Percentiles rank a stretch among this genome's conserved stretches.
Conservation (phyloP, 495 filamentous ascomycete species). For the Amphirosellinia nigrospora region DNA sequence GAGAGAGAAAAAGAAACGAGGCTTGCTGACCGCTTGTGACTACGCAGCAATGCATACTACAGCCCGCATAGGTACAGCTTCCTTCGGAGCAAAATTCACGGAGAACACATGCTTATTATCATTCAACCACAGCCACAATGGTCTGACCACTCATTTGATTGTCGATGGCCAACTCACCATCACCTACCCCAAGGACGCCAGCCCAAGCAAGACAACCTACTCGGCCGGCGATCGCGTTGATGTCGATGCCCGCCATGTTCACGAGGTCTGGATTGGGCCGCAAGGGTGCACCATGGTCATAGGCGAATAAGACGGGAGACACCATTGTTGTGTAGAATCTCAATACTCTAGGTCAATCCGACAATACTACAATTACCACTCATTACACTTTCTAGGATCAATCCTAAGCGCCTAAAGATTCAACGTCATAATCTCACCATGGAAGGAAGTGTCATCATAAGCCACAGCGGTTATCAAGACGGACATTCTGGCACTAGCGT, state of each 20-base stretch:
- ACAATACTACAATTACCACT: background rate
- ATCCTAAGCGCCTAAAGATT: background rate
- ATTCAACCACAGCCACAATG: slow-evolving; percentile 60
- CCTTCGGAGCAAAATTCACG: background rate
- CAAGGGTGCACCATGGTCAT: slow-evolving; percentile 87
- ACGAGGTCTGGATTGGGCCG: slow-evolving; percentile 84
- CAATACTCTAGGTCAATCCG: background rate
- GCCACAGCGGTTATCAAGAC: background rate
- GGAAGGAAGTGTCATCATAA: background rate
- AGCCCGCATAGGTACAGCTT: slow-evolving; percentile 53
- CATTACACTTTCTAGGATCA: background rate
- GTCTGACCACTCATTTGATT: slow-evolving; percentile 79
- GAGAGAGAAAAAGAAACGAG: slow-evolving; percentile 16
- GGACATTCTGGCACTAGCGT: background rate
- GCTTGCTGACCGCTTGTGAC: slow-evolving; percentile 24
- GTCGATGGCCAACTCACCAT: slow-evolving; percentile 73
- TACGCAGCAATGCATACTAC: slow-evolving; percentile 68
- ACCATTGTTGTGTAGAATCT: background rate
- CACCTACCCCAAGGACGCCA: slow-evolving; percentile 71
- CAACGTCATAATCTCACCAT: background rate
- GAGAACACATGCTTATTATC: background rate
- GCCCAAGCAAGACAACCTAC: slow-evolving; percentile 68
- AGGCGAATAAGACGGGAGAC: slow-evolving; percentile 63
- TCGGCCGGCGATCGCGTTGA: slow-evolving; percentile 73
- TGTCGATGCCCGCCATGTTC: slow-evolving; percentile 71